These are phyloP conservation scores for Lentinus polychrous DNA, from an alignment of 1,284 basidiomycete species.

Conservation along the genomic window DNA sequence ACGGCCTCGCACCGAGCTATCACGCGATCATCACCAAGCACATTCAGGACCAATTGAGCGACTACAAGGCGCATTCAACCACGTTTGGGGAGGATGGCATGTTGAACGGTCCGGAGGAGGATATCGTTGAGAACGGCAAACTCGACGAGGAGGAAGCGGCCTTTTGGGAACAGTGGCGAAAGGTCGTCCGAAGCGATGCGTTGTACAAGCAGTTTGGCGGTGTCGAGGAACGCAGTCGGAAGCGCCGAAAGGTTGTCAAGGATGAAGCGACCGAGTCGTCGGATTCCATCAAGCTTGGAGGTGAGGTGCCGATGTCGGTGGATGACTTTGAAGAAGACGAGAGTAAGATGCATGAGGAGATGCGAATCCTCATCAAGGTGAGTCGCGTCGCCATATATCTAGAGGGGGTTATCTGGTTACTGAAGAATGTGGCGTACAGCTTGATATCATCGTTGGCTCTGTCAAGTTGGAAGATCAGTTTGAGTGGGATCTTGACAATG, in stretches of 20 bases:
- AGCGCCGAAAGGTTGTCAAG: conserved; percentile 29
- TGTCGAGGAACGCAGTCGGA: conserved; percentile 23
- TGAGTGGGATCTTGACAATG: conserved; percentile 93
- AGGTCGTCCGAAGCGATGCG: conserved; percentile 35
- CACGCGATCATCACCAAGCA: conserved; percentile 71
- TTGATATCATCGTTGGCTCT: conserved; percentile 93
- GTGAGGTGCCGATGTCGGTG: conserved; percentile 19
- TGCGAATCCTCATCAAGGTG: conserved; percentile 89
- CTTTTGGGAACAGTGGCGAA: conserved; percentile 74
- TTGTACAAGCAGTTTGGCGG: conserved; percentile 21
- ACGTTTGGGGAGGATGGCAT: conserved; percentile 29
- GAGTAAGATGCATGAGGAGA: conserved; percentile 64
- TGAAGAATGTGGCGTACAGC: conserved; percentile 36
- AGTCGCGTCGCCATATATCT: conserved; percentile 15
- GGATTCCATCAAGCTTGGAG: conserved; percentile 1
- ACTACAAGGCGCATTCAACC: conserved; percentile 63
- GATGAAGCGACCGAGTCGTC: conserved; percentile 19
- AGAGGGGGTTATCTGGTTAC: neutral
- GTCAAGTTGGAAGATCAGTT: conserved; percentile 96
- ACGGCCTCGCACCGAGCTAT: conserved; percentile 70
- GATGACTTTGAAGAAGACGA: conserved; percentile 43
- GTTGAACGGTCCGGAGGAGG: conserved; percentile 22
- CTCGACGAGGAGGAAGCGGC: conserved; percentile 43
- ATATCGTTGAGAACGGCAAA: conserved; percentile 34
- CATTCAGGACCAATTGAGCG: conserved; percentile 84